Conservation (phyloP, 495 filamentous ascomycete genomes). For the Aspergillus hancockii region DNA sequence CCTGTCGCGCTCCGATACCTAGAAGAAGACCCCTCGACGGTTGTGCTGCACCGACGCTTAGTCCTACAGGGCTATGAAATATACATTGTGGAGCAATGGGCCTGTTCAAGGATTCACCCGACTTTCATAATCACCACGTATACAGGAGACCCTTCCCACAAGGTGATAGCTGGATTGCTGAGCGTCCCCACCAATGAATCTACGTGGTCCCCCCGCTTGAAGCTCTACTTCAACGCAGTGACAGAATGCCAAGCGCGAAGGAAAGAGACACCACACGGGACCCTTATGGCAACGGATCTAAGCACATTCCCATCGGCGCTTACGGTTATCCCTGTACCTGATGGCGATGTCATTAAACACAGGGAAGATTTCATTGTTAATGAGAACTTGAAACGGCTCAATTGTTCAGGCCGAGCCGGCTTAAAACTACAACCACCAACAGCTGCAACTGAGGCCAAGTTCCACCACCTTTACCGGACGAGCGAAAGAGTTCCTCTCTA, state of each 20-base stretch:
- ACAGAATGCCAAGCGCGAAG: constrained; percentile 77
- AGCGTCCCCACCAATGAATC: constrained; percentile 80
- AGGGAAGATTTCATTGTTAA: constrained; percentile 90
- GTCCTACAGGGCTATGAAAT: constrained; percentile 83
- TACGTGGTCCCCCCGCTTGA: constrained; percentile 75
- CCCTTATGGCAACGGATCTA: constrained; percentile 91
- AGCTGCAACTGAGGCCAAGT: constrained; percentile 83
- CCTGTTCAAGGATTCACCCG: constrained; percentile 84
- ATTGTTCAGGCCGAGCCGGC: constrained; percentile 86
- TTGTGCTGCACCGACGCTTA: constrained; percentile 68
- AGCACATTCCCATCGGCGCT: constrained; percentile 85
- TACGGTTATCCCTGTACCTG: constrained; percentile 84
- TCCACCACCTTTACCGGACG: constrained; percentile 84
- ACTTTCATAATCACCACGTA: constrained; percentile 93
- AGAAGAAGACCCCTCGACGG: constrained; percentile 79
- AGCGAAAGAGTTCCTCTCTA: constrained; percentile 77
- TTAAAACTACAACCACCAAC: constrained; percentile 75
- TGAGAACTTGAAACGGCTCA: constrained; percentile 87
- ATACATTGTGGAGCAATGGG: constrained; percentile 98
- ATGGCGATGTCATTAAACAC: constrained; percentile 80
- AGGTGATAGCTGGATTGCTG: constrained; percentile 75
- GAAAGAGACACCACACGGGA: constrained; percentile 81
- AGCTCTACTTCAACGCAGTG: constrained; percentile 83
- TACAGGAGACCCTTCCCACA: constrained; percentile 81
- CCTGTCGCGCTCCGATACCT: constrained; percentile 81